These are phyloP conservation scores for Vaucheria bursata DNA, from an alignment of 352 stramenopile species.

Conservation along the genomic window DNA sequence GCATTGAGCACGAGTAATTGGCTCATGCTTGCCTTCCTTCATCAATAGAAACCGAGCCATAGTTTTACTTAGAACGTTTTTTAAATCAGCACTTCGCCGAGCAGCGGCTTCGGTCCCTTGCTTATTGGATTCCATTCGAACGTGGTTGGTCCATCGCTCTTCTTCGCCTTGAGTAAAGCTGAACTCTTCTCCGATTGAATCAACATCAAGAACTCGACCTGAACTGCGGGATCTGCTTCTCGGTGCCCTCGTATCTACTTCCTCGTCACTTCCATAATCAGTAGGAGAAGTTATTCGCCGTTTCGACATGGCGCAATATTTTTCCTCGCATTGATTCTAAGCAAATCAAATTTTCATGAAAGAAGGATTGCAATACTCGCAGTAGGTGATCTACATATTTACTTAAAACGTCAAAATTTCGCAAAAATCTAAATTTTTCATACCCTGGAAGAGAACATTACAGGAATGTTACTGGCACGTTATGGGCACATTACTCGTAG, in stretches of 20 bases:
- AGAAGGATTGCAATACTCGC: too few relatives aligned
- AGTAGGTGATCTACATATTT: too few relatives aligned
- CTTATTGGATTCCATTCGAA: neutral
- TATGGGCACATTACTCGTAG: too few relatives aligned
- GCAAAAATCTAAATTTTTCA: too few relatives aligned
- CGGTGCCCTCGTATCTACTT: too few relatives aligned
- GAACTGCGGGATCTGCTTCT: slow-evolving; percentile 3
- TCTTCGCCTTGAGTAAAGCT: neutral
- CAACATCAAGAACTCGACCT: neutral
- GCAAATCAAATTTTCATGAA: too few relatives aligned
- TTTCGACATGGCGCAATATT: too few relatives aligned
- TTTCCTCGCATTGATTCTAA: too few relatives aligned
- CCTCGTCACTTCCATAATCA: neutral
- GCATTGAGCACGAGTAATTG: slow-evolving; percentile 8
- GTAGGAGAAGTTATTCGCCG: neutral
- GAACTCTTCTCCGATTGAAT: neutral
- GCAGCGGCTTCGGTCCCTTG: slow-evolving; percentile 3
- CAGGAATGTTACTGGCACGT: too few relatives aligned
- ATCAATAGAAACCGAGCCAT: slow-evolving; percentile 31
- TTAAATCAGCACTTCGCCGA: neutral
- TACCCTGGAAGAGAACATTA: too few relatives aligned
- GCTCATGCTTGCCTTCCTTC: slow-evolving; percentile 18
- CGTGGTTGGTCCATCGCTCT: neutral
- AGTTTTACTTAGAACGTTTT: neutral
- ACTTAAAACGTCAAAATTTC: too few relatives aligned